Evolutionary conservation across 2,329 filamentous ascomycete species (phyloP).

Genomic region (Apiospora aurea): DNA sequence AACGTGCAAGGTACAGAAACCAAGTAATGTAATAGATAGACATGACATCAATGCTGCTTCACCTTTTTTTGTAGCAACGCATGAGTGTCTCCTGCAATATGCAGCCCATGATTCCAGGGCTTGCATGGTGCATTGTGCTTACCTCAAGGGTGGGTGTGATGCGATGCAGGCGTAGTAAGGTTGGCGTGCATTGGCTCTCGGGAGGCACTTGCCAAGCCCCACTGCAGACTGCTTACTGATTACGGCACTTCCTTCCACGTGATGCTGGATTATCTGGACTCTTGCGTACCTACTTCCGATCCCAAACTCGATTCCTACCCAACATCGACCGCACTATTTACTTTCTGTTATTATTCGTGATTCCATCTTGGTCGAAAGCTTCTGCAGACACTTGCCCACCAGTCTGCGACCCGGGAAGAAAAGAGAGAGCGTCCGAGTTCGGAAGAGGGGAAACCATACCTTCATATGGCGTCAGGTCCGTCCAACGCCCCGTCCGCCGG

Average conservation of each 20-base stretch:
- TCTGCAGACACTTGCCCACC: background rate
- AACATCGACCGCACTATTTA: background rate
- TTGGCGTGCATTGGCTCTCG: background rate
- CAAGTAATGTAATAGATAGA: background rate
- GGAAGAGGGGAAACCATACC: background rate
- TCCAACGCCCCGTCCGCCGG: constrained; percentile 15
- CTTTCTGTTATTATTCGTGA: background rate
- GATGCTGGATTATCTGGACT: background rate
- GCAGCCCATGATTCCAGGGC: too few relatives aligned
- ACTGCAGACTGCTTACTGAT: constrained; percentile 7
- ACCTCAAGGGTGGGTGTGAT: too few relatives aligned
- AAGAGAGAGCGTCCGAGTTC: background rate
- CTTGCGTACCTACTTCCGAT: background rate
- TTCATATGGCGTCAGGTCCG: constrained; percentile 24
- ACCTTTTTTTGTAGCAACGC: background rate
- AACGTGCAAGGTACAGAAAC: background rate
- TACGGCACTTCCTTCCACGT: constrained; percentile 3
- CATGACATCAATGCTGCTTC: background rate
- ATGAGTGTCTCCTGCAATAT: background rate
- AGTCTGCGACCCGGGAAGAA: background rate
- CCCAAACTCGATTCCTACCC: background rate
- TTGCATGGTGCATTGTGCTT: background rate
- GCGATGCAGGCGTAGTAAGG: background rate
- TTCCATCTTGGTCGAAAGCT: background rate
- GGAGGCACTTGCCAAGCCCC: background rate